Evolutionary conservation across 805 yeast genomes (phyloP).

Genomic region (Lachancea quebecensis): DNA sequence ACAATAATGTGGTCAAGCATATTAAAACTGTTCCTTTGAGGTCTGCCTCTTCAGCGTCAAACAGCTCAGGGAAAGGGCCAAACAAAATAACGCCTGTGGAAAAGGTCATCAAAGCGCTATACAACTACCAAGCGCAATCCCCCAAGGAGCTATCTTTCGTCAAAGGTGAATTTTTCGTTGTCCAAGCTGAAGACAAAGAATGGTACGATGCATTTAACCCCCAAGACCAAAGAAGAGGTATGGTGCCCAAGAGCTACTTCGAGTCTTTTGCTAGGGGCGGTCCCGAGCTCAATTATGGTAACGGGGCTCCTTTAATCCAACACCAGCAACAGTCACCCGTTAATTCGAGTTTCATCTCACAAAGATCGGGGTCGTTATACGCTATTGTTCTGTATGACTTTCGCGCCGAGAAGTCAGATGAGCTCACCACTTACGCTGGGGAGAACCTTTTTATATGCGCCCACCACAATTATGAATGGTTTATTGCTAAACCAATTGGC

Average conservation of each 20-base stretch:
- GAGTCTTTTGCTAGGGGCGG: conserved; percentile 61
- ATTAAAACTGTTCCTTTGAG: conserved; percentile 24
- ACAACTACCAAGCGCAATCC: conserved; percentile 70
- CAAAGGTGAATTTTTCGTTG: conserved; percentile 87
- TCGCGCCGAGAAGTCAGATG: conserved; percentile 71
- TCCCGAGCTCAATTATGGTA: conserved; percentile 12
- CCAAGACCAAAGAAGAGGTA: conserved; percentile 63
- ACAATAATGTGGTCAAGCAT: conserved; percentile 19
- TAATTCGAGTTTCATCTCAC: conserved; percentile 1
- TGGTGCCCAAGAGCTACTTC: conserved; percentile 82
- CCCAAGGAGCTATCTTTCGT: conserved; percentile 73
- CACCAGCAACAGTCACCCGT: not conserved
- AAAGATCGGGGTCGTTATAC: conserved; percentile 46
- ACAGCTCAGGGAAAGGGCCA: conserved; percentile 10
- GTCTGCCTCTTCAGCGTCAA: conserved; percentile 16
- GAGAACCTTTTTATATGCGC: conserved; percentile 92
- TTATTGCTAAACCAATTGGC: conserved; percentile 92
- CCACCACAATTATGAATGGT: conserved; percentile 95
- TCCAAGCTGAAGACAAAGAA: conserved; percentile 53
- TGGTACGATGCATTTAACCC: conserved; percentile 93
- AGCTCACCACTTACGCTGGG: conserved; percentile 74
- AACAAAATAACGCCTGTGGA: conserved; percentile 42
- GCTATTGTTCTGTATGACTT: conserved; percentile 85
- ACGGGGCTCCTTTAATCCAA: conserved; percentile 3
- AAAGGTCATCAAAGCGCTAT: conserved; percentile 76